Evolutionary conservation across 345 rosid species (phyloP), one percentile per base, ranked within the genome.

Genomic region (Lumnitzera racemosa): DNA sequence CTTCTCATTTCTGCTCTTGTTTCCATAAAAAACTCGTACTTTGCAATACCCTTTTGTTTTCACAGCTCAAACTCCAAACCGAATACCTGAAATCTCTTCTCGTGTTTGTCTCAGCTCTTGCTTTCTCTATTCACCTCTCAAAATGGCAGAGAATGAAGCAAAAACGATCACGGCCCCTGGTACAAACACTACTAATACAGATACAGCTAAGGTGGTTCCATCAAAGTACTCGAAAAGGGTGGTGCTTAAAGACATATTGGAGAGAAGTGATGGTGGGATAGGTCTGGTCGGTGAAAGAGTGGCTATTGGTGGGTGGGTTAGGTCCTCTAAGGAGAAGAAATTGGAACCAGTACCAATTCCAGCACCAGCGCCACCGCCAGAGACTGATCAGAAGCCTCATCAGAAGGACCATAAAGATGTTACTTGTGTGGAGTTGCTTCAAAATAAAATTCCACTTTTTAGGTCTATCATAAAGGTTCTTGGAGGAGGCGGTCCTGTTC

Each of bases 281-380:
- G 76, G 79, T 12, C 55, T 83, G 15, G 49, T 56, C 3, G 90
- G 88, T 1, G 51, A 82, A 64, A 81, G 72, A 17, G 59, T 86
- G 25, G 85, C 86, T 56, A 54, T 89, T 27, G 98, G 98, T 3
- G 98, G 98, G n/a, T 89, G 98, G 98, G 90, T 92, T 11, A 89
- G 79, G 80, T 72, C 91, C 70, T 82, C 80, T 47, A 85, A 67
- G 64, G 91, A 89, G 13, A 71, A 74, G 61, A 77, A 49, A 67
- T 80, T 68, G 61, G 86, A 85, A 24, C 67, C 61, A 16, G 53
- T 71, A 2, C 63, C 71, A 2, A 69, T 46, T 0, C 65, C 71
- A 7, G 71, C 55, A 14, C 46, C 67, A 15, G 59, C 61, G 7
- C 65, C 71, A 7, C 70, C 55, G 15, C 46, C 67, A 15, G 59